Conservation (phyloP, 371 early-diverging fungal genomes). For the Apophysomyces sp. region DNA sequence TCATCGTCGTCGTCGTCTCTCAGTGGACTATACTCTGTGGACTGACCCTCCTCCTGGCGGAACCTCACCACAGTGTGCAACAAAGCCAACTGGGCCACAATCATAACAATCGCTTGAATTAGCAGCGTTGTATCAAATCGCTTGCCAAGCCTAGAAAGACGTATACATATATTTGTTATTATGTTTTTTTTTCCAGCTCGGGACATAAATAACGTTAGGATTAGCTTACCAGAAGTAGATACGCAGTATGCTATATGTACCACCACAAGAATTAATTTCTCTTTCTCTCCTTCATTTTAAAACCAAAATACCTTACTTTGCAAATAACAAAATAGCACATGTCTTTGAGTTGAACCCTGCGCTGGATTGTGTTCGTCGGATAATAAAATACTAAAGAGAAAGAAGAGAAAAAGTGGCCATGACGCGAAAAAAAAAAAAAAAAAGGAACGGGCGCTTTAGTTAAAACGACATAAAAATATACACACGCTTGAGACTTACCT, state of each 20-base stretch:
- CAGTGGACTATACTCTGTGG: conserved; percentile 11
- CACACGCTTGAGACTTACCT: no score
- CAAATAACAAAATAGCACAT: conserved; percentile 26
- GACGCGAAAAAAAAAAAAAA: not conserved
- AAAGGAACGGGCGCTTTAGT: not conserved
- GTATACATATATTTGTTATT: not conserved
- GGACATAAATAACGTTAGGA: not conserved
- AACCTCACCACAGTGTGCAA: conserved; percentile 45
- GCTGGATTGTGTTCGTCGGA: conserved; percentile 19
- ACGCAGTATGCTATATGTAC: conserved; percentile 11
- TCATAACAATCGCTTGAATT: conserved; percentile 63
- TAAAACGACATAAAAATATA: no score
- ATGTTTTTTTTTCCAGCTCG: not conserved
- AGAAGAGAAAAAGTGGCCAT: not conserved
- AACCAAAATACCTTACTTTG: conserved; percentile 16
- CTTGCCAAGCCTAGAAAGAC: conserved; percentile 41
- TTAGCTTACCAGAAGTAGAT: conserved; percentile 20
- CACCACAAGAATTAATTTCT: no score
- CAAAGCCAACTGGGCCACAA: conserved; percentile 52
- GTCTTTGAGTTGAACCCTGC: conserved; percentile 27
- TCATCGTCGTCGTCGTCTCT: conserved; percentile 15
- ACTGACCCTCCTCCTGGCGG: not conserved
- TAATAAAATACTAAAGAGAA: conserved; percentile 17
- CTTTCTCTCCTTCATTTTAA: no score
- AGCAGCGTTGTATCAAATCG: conserved; percentile 60